Percentiles rank a stretch among this genome's conserved stretches.
phyloP scores from a whole-genome alignment of 768 basidiomycete genomes.

The Grammothele lineata region DNA sequence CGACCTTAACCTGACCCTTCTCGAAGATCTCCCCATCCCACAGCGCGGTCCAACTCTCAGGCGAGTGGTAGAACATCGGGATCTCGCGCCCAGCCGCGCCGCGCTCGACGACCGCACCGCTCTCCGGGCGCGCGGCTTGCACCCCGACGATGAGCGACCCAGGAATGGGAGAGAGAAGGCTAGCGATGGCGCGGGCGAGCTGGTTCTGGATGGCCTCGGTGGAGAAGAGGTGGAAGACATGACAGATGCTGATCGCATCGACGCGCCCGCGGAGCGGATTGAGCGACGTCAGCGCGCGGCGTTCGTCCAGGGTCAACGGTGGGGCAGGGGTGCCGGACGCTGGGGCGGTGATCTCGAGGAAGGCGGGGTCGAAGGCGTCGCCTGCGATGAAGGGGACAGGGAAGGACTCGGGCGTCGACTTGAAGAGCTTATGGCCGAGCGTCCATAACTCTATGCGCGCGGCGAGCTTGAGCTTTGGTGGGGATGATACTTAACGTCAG shows the following conservation, averaged over 20 bases:
- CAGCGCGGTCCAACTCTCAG: conserved; percentile 32
- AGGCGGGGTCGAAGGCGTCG: conserved; percentile 43
- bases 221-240: conserved; percentile 47
- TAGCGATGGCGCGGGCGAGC: conserved; percentile 36
- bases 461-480: neutral
- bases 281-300: conserved; percentile 36
- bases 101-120: conserved; percentile 15
- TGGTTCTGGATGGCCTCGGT: conserved; percentile 30
- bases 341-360: conserved; percentile 27
- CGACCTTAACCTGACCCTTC: conserved; percentile 30
- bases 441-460: conserved; percentile 47
- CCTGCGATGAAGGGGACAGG: conserved; percentile 52
- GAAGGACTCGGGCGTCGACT: conserved; percentile 44
- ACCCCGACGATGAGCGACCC: conserved; percentile 43
- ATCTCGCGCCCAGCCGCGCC: neutral
- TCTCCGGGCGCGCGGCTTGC: conserved; percentile 30
- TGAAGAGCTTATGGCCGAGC: conserved; percentile 56
- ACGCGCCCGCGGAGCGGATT: conserved; percentile 42
- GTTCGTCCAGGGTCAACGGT: conserved; percentile 25
- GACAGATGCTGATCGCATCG: conserved; percentile 44
- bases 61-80: conserved; percentile 30
- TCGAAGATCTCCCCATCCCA: conserved; percentile 36
- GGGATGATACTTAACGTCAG: neutral
- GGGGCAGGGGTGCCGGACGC: conserved; percentile 13
- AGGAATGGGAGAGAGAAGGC: conserved; percentile 34